Percentiles rank a stretch among this genome's conserved stretches.
phyloP scores from a whole-genome alignment of 2,329 filamentous ascomycete species.

The Dothistroma septosporum region DNA sequence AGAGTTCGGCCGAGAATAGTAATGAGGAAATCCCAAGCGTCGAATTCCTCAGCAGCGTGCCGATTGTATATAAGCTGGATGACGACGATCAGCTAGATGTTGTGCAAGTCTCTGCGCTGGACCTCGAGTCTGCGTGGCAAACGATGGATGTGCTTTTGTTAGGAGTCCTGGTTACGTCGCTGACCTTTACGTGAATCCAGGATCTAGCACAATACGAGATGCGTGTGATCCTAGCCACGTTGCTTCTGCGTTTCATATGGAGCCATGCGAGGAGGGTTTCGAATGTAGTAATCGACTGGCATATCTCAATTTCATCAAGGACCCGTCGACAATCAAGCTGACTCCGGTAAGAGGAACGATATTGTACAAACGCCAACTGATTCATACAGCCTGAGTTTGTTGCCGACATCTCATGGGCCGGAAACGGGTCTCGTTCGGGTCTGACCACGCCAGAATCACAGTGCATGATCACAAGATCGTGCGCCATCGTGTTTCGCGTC shows the following conservation, averaged over 20 bases:
- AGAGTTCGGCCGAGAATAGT: slow-evolving; percentile 13
- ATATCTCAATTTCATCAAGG: neutral
- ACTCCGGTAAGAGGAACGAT: too few species aligned
- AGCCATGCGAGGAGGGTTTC: slow-evolving; percentile 21
- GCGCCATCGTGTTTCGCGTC: too few species aligned
- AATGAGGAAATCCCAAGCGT: slow-evolving; percentile 15
- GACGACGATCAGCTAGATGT: neutral
- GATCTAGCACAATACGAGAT: slow-evolving; percentile 38
- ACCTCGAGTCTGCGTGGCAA: neutral
- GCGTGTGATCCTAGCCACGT: slow-evolving; percentile 35
- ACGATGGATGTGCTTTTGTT: too few species aligned
- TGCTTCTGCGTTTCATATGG: slow-evolving; percentile 39
- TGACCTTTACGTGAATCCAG: too few species aligned
- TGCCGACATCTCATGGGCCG: too few species aligned
- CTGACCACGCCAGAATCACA: too few species aligned
- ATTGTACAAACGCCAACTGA: too few species aligned
- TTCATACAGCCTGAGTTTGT: too few species aligned
- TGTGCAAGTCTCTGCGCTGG: neutral
- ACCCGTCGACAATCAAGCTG: neutral
- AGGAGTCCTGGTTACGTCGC: too few species aligned
- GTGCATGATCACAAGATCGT: too few species aligned
- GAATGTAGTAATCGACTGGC: slow-evolving; percentile 13
- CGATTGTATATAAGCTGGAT: slow-evolving; percentile 15
- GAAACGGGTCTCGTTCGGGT: too few species aligned
- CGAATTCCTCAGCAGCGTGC: slow-evolving; percentile 15